phyloP scores from a whole-genome alignment of 2,329 filamentous ascomycete genomes.

The Fusarium longipes region DNA sequence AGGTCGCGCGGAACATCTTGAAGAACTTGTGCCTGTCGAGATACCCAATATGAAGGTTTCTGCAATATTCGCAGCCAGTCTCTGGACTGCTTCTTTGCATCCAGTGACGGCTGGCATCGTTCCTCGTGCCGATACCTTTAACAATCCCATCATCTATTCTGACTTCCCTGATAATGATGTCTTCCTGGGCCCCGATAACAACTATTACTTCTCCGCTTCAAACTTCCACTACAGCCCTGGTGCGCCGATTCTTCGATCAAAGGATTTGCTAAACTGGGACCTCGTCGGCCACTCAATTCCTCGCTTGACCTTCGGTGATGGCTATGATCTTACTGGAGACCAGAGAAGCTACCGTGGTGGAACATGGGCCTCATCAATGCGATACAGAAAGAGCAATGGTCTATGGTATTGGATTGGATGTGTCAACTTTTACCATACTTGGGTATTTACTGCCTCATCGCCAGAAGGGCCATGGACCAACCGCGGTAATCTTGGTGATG shows the following conservation, averaged over 20 bases:
- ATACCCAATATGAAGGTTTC: neutral
- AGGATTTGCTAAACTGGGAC: slow-evolving; percentile 66
- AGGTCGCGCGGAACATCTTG: fast-evolving
- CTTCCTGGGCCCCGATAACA: slow-evolving; percentile 60
- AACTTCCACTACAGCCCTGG: slow-evolving; percentile 68
- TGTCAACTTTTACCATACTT: slow-evolving; percentile 61
- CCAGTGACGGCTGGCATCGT: neutral
- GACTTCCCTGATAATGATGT: slow-evolving; percentile 68
- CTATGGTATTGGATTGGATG: slow-evolving; percentile 70
- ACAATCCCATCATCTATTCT: slow-evolving; percentile 65
- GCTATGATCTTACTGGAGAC: slow-evolving; percentile 57
- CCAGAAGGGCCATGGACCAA: slow-evolving; percentile 58
- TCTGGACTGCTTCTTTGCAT: neutral
- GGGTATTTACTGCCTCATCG: slow-evolving; percentile 62
- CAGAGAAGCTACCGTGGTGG: slow-evolving; percentile 62
- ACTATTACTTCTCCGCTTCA: slow-evolving; percentile 66
- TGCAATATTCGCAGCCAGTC: neutral
- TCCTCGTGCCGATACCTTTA: slow-evolving; percentile 13
- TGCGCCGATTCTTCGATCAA: slow-evolving; percentile 65
- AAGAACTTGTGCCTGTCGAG: fast-evolving
- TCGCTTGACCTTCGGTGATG: slow-evolving; percentile 57
- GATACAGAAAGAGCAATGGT: slow-evolving; percentile 61
- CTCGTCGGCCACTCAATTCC: slow-evolving; percentile 59
- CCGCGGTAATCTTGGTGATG: slow-evolving; percentile 49
- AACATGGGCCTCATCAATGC: slow-evolving; percentile 66